Evolutionary conservation across 169 alveolate species (phyloP).

Genomic region (Babesia caballi): DNA sequence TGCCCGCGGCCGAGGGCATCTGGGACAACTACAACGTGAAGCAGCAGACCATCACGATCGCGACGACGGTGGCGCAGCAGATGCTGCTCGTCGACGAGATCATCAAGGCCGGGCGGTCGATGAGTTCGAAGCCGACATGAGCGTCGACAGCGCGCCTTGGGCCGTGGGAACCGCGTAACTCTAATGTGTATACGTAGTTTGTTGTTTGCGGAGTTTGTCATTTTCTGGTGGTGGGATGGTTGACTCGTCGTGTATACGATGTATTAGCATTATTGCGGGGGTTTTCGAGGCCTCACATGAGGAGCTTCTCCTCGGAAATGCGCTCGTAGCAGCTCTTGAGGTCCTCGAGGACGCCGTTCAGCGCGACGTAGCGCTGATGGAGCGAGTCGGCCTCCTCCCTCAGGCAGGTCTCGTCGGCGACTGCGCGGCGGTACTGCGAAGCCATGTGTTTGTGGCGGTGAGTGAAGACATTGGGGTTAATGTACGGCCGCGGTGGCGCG

Average conservation of each 20-base stretch:
- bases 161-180: no score
- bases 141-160: not conserved
- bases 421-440: constrained; percentile 1
- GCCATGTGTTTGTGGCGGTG: no score
- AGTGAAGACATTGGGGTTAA: no score
- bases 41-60: constrained; percentile 91
- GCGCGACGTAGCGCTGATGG: not conserved
- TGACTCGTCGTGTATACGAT: no score
- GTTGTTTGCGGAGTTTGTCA: no score
- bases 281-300: not conserved
- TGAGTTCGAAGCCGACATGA: constrained; percentile 60
- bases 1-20: constrained; percentile 89
- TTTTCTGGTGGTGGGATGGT: no score
- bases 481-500: no score
- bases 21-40: constrained; percentile 96
- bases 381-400: not conserved
- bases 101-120: constrained; percentile 95
- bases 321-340: not conserved
- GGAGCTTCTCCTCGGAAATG: not conserved
- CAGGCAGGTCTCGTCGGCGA: not conserved
- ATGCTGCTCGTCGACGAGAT: constrained; percentile 96
- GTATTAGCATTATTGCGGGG: not conserved
- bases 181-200: no score
- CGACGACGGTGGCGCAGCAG: constrained; percentile 98
- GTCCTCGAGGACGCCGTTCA: not conserved